Conservation (phyloP, 2,329 filamentous ascomycete genomes). For the Fusarium papillatum region DNA sequence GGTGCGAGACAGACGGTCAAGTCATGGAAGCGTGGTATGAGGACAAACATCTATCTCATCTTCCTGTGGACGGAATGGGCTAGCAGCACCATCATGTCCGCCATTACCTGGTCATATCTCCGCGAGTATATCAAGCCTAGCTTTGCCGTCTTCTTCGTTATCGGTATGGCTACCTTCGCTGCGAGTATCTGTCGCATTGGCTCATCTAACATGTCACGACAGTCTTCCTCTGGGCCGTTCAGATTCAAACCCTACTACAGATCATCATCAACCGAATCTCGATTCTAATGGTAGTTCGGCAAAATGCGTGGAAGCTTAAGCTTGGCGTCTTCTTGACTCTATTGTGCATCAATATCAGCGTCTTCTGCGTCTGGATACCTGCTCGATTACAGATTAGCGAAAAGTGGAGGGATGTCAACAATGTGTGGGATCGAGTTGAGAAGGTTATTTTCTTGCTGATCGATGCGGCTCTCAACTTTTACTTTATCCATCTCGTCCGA, state of each 20-base stretch:
- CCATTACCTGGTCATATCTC: slow-evolving; percentile 44
- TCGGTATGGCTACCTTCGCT: slow-evolving; percentile 28
- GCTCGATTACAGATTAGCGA: slow-evolving; percentile 60
- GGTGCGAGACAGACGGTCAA: slow-evolving; percentile 39
- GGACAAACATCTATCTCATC: slow-evolving; percentile 40
- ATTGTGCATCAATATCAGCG: slow-evolving; percentile 63
- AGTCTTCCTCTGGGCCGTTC: slow-evolving; percentile 54
- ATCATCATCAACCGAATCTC: slow-evolving; percentile 69
- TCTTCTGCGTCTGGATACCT: slow-evolving; percentile 68
- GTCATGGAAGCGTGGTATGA: slow-evolving; percentile 43
- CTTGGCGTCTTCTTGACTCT: slow-evolving; percentile 59
- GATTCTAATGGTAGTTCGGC: slow-evolving; percentile 58
- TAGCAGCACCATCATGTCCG: slow-evolving; percentile 44
- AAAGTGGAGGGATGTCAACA: slow-evolving; percentile 59
- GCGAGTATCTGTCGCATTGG: too few relatives aligned
- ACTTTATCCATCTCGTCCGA: slow-evolving; percentile 64
- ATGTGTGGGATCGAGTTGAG: slow-evolving; percentile 66
- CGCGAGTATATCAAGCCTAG: slow-evolving; percentile 41
- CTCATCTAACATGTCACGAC: not conserved
- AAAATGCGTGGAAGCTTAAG: slow-evolving; percentile 56
- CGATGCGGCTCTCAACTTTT: slow-evolving; percentile 63
- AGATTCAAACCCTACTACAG: slow-evolving; percentile 65
- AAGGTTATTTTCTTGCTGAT: slow-evolving; percentile 66
- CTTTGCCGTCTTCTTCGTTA: slow-evolving; percentile 41
- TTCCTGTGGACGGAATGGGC: slow-evolving; percentile 42